phyloP scores from a whole-genome alignment of 2,329 filamentous ascomycete genomes.

The Epicoccum nigrum region DNA sequence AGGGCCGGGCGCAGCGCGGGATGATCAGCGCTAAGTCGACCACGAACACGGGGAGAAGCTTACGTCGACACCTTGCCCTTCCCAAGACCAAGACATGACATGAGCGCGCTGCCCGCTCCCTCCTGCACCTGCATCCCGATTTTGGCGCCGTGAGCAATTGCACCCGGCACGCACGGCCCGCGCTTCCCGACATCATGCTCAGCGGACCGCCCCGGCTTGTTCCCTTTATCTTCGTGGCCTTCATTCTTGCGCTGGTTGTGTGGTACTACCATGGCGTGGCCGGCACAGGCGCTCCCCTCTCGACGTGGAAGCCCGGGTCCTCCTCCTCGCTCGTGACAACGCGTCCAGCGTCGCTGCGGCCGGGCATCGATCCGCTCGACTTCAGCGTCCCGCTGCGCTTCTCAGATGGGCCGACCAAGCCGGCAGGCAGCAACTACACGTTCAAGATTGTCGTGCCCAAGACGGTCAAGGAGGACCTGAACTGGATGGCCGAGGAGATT shows the following conservation, averaged over 20 bases:
- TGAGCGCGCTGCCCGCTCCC: slow-evolving; percentile 2
- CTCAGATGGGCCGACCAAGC: slow-evolving; percentile 38
- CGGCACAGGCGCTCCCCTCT: slow-evolving; percentile 13
- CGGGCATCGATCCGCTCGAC: slow-evolving; percentile 39
- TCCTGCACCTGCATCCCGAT: slow-evolving; percentile 2
- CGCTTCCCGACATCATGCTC: slow-evolving; percentile 38
- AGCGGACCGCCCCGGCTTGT: slow-evolving; percentile 44
- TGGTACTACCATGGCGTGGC: slow-evolving; percentile 36
- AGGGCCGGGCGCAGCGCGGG: neutral
- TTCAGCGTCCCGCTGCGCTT: slow-evolving; percentile 45
- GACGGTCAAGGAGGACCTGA: slow-evolving; percentile 46
- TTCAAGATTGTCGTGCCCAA: slow-evolving; percentile 46
- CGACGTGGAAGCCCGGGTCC: slow-evolving; percentile 22
- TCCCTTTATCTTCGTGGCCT: slow-evolving; percentile 34
- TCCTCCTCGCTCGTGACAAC: slow-evolving; percentile 8
- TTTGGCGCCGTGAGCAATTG: slow-evolving; percentile 17
- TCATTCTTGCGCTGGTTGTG: slow-evolving; percentile 37
- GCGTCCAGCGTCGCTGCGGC: slow-evolving; percentile 20
- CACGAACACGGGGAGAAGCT: slow-evolving; percentile 7
- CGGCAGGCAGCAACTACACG: slow-evolving; percentile 45
- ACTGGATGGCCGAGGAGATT: slow-evolving; percentile 46
- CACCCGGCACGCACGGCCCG: slow-evolving; percentile 13
- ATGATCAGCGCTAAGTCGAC: slow-evolving; percentile 9
- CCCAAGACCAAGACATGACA: neutral
- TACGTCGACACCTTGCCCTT: slow-evolving; percentile 2